Evolutionary conservation across 1,284 basidiomycete genomes (phyloP).

Genomic region (Ceratobasidium sp.): DNA sequence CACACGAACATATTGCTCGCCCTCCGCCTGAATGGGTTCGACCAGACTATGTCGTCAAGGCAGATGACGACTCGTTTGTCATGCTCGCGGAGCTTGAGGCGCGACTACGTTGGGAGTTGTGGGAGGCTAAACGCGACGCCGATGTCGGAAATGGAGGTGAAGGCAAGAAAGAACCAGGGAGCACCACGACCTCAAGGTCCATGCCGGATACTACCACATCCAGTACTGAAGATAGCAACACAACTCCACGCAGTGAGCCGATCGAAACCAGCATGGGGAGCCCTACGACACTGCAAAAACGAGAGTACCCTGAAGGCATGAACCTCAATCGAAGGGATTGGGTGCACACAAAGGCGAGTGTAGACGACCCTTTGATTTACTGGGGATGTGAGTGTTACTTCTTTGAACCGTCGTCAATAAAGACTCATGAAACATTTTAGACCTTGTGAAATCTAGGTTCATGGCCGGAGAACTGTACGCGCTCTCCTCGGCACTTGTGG

Average conservation of each 20-base stretch:
- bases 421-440: conserved; percentile 47
- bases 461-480: conserved; percentile 98
- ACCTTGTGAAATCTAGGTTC: conserved; percentile 91
- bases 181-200: background rate
- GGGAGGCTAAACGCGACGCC: conserved; percentile 39
- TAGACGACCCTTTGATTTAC: conserved; percentile 77
- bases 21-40: conserved; percentile 63
- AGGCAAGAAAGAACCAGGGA: background rate
- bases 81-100: conserved; percentile 93
- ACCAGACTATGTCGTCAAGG: conserved; percentile 89
- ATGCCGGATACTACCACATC: background rate
- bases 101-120: conserved; percentile 74
- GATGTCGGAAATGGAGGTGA: background rate
- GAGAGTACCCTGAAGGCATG: conserved; percentile 35
- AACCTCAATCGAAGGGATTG: conserved; percentile 16
- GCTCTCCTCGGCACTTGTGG: conserved; percentile 87
- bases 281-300: conserved; percentile 17
- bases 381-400: conserved; percentile 73
- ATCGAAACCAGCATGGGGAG: conserved; percentile 27
- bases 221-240: background rate
- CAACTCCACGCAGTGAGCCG: background rate
- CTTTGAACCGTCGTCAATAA: background rate
- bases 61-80: conserved; percentile 92
- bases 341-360: conserved; percentile 21
- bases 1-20: conserved; percentile 58